A percentile compares a stretch with the other conserved stretches of the same genome.
Evolutionary conservation across 192 early-diverging fungal species (phyloP).

Genomic region (Entophlyctis luteolus): DNA sequence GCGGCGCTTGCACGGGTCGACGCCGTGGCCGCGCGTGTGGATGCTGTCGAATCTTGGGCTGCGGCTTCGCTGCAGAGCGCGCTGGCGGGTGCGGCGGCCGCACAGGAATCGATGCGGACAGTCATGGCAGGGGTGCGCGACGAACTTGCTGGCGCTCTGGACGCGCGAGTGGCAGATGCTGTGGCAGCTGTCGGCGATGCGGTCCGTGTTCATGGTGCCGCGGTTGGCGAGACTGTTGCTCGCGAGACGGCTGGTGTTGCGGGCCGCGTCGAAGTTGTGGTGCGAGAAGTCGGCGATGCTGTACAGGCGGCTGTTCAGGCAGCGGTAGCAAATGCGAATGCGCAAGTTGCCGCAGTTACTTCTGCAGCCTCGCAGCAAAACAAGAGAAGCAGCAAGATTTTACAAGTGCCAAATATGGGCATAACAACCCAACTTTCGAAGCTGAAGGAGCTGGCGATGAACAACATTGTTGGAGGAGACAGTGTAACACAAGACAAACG

Average conservation of each 20-base stretch:
- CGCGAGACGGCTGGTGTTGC: not conserved
- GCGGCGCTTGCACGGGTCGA: too few relatives aligned
- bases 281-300: not conserved
- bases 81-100: too few relatives aligned
- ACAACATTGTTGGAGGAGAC: not conserved
- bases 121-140: too few relatives aligned
- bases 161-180: not conserved
- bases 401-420: slow-evolving; percentile 12
- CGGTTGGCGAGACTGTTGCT: not conserved
- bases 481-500: too few relatives aligned
- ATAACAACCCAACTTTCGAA: not conserved
- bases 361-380: not conserved
- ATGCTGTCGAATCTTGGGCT: too few relatives aligned
- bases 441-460: not conserved
- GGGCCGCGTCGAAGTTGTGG: not conserved
- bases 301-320: not conserved
- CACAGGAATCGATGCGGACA: too few relatives aligned
- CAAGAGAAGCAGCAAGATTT: not conserved
- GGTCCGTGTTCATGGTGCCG: not conserved
- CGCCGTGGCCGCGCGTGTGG: too few relatives aligned
- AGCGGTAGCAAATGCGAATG: not conserved
- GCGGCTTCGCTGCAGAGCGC: too few relatives aligned
- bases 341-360: not conserved
- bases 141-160: not conserved
- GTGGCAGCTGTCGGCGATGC: not conserved